Percentiles rank a stretch among this genome's conserved stretches.
phyloP scores from a whole-genome alignment of 805 yeast species.

The Wickerhamiella parazyma region DNA sequence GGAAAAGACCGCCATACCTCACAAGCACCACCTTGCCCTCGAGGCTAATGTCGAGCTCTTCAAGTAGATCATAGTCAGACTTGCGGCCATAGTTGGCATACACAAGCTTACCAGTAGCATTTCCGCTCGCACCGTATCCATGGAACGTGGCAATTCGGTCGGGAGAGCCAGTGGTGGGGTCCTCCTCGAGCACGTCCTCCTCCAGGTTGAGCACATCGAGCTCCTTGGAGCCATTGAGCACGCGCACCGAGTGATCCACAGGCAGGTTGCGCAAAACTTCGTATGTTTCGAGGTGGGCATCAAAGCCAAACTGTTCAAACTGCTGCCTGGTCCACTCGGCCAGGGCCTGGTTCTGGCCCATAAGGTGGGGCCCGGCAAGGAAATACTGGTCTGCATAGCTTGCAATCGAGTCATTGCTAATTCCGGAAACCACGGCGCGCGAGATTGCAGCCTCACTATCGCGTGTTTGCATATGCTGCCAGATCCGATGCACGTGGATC shows the following conservation, averaged over 20 bases:
- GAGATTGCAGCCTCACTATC: slow-evolving; percentile 33
- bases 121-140: slow-evolving; percentile 65
- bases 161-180: slow-evolving; percentile 34
- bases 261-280: slow-evolving; percentile 57
- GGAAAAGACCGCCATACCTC: slow-evolving; percentile 51
- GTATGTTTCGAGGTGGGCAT: slow-evolving; percentile 39
- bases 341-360: slow-evolving; percentile 27
- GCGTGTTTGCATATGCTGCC: not conserved
- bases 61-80: slow-evolving; percentile 42
- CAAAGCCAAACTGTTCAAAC: slow-evolving; percentile 48
- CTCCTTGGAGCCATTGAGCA: slow-evolving; percentile 26
- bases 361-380: slow-evolving; percentile 24
- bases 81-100: slow-evolving; percentile 58
- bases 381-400: slow-evolving; percentile 17
- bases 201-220: slow-evolving; percentile 39
- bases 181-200: slow-evolving; percentile 41
- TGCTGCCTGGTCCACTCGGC: slow-evolving; percentile 45
- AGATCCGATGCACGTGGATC: not conserved
- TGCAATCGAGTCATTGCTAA: slow-evolving; percentile 13
- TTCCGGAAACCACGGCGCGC: slow-evolving; percentile 25
- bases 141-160: slow-evolving; percentile 57
- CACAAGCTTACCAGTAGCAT: slow-evolving; percentile 50
- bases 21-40: slow-evolving; percentile 49
- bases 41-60: slow-evolving; percentile 35
- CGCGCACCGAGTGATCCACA: slow-evolving; percentile 35